Conservation (phyloP, 2,329 filamentous ascomycete species). For the Colletotrichum sansevieriae region DNA sequence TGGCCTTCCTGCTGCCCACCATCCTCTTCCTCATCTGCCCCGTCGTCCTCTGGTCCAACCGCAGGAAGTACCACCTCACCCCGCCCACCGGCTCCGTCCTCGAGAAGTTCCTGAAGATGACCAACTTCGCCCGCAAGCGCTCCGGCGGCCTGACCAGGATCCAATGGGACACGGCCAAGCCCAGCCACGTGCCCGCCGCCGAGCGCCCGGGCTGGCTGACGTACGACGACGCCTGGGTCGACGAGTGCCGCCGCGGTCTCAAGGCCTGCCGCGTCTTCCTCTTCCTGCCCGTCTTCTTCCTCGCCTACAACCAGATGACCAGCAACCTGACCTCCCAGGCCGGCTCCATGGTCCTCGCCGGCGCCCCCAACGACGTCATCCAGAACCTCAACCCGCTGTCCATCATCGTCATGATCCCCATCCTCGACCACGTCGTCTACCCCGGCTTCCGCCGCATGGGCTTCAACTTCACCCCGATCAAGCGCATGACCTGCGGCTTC, state of each 20-base stretch:
- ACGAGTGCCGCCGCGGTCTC: slow-evolving; percentile 79
- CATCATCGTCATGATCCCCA: slow-evolving; percentile 80
- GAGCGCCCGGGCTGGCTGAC: slow-evolving; percentile 80
- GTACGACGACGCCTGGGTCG: slow-evolving; percentile 86
- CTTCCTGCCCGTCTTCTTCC: slow-evolving; percentile 76
- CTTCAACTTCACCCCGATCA: slow-evolving; percentile 80
- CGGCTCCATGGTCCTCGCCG: slow-evolving; percentile 74
- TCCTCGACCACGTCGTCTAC: slow-evolving; percentile 78
- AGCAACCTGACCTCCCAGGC: slow-evolving; percentile 75
- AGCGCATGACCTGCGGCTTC: slow-evolving; percentile 80
- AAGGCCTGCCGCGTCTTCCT: slow-evolving; percentile 78
- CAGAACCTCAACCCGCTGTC: slow-evolving; percentile 82
- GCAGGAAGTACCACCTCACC: slow-evolving; percentile 70
- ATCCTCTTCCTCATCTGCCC: slow-evolving; percentile 74
- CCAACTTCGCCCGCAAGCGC: slow-evolving; percentile 72
- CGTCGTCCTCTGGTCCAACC: slow-evolving; percentile 70
- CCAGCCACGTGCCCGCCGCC: slow-evolving; percentile 68
- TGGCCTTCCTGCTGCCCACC: slow-evolving; percentile 77
- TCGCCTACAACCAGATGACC: slow-evolving; percentile 71
- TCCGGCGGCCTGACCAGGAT: slow-evolving; percentile 73
- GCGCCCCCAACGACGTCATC: slow-evolving; percentile 83
- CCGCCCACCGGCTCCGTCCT: slow-evolving; percentile 81
- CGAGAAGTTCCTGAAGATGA: slow-evolving; percentile 74
- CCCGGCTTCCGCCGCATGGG: slow-evolving; percentile 73
- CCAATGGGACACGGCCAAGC: slow-evolving; percentile 78